These are phyloP conservation scores for Alloascoidea africana DNA, from an alignment of 805 yeast species.

Conservation along the genomic window DNA sequence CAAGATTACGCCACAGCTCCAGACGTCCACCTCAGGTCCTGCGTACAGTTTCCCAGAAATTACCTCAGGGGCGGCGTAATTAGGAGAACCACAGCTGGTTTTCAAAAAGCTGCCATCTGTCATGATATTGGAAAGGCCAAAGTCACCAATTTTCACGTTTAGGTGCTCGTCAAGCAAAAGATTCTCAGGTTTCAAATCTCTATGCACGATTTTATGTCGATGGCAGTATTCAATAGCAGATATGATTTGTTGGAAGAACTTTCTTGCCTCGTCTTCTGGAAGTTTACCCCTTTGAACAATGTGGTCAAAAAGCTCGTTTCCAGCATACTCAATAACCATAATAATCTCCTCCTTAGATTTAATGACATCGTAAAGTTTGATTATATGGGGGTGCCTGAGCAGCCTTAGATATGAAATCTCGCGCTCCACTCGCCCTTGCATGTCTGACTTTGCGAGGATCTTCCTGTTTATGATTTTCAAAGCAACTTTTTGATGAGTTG, in stretches of 20 bases:
- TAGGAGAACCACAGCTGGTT: slow-evolving; percentile 93
- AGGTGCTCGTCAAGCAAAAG: slow-evolving; percentile 75
- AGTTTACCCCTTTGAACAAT: slow-evolving; percentile 88
- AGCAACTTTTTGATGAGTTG: slow-evolving; percentile 88
- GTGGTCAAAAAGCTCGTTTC: slow-evolving; percentile 90
- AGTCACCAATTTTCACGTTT: slow-evolving; percentile 92
- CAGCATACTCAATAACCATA: slow-evolving; percentile 95
- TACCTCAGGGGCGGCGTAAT: slow-evolving; percentile 96
- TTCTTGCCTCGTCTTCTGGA: slow-evolving; percentile 82
- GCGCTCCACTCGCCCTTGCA: slow-evolving; percentile 94
- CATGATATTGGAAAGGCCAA: slow-evolving; percentile 90
- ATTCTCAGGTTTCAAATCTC: slow-evolving; percentile 95
- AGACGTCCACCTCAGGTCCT: slow-evolving; percentile 96
- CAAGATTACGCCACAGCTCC: slow-evolving; percentile 93
- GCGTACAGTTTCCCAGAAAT: slow-evolving; percentile 90
- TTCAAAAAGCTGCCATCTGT: slow-evolving; percentile 93
- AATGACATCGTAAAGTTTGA: slow-evolving; percentile 88
- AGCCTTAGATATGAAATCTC: slow-evolving; percentile 83
- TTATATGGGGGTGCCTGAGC: slow-evolving; percentile 90
- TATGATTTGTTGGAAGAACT: slow-evolving; percentile 91
- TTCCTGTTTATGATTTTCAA: slow-evolving; percentile 84
- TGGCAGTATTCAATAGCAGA: slow-evolving; percentile 96
- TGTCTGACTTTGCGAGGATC: slow-evolving; percentile 84
- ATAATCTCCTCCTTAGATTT: slow-evolving; percentile 90
- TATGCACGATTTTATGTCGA: slow-evolving; percentile 88